A percentile compares a stretch with the other conserved stretches of the same genome.
Evolutionary conservation across 768 basidiomycete species (phyloP).

Genomic region (Megacollybia marginata): DNA sequence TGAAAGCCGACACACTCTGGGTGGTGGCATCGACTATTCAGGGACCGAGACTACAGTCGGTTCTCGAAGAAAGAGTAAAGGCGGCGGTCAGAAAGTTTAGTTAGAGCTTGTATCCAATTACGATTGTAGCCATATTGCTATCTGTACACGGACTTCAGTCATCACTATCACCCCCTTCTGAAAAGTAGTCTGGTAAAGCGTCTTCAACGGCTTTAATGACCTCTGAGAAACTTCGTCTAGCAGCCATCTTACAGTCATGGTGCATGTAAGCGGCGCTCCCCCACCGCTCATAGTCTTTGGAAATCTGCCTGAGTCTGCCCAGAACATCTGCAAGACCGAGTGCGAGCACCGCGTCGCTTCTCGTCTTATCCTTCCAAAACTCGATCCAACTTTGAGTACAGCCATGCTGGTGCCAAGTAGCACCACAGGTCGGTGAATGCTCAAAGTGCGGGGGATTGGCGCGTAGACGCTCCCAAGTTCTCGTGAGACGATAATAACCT

Average conservation of each 20-base stretch:
- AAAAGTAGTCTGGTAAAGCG: conserved; percentile 57
- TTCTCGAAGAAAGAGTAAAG: not conserved
- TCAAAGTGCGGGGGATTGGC: conserved; percentile 51
- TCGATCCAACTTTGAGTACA: conserved; percentile 71
- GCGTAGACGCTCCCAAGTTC: conserved; percentile 60
- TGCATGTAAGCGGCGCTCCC: conserved; percentile 75
- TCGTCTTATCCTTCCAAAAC: conserved; percentile 75
- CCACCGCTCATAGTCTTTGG: conserved; percentile 65
- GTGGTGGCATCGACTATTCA: not conserved
- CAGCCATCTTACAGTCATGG: conserved; percentile 58
- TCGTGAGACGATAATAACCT: conserved; percentile 63
- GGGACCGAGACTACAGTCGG: not conserved
- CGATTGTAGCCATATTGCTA: too few relatives aligned
- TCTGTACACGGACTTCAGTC: too few relatives aligned
- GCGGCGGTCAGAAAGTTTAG: not conserved
- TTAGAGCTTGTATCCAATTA: not conserved
- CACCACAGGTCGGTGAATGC: conserved; percentile 54
- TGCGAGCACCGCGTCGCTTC: conserved; percentile 49
- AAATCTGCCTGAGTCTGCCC: conserved; percentile 53
- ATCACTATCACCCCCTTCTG: conserved; percentile 14
- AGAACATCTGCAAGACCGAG: conserved; percentile 61
- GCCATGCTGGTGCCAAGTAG: conserved; percentile 66
- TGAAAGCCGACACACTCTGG: not conserved
- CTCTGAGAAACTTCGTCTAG: conserved; percentile 49
- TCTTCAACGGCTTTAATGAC: conserved; percentile 51